phyloP scores from a whole-genome alignment of 352 stramenopile genomes.

The Phytophthora cryptogea region DNA sequence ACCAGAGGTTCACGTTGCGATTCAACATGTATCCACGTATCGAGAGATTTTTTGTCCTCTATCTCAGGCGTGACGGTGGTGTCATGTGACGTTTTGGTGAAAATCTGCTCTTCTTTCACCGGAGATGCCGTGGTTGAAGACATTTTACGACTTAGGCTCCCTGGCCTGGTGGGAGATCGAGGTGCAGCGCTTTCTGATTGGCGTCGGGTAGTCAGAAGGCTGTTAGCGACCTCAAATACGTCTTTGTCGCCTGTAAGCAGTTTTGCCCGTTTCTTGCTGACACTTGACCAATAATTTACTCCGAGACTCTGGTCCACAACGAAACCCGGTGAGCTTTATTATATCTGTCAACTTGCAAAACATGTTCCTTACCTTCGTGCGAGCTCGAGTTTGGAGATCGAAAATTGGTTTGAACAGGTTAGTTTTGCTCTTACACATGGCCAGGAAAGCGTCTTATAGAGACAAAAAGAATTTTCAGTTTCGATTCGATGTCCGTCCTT shows the following conservation, averaged over 20 bases:
- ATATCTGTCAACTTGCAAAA: background rate
- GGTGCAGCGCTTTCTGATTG: background rate
- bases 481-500: background rate
- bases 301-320: constrained; percentile 36
- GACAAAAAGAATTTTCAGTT: background rate
- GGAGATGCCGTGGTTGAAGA: background rate
- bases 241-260: constrained; percentile 31
- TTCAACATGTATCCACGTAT: constrained; percentile 12
- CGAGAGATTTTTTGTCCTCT: constrained; percentile 11
- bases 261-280: constrained; percentile 35
- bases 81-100: background rate
- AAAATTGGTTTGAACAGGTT: constrained; percentile 50
- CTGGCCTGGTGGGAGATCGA: background rate
- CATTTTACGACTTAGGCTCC: background rate
- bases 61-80: background rate
- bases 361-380: constrained; percentile 5
- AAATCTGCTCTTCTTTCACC: constrained; percentile 1
- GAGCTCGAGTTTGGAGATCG: constrained; percentile 42
- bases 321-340: background rate
- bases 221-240: constrained; percentile 33
- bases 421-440: constrained; percentile 43
- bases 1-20: constrained; percentile 14
- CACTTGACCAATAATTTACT: constrained; percentile 39
- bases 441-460: constrained; percentile 44
- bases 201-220: constrained; percentile 12